Evolutionary conservation across 345 rosid species (phyloP).

Genomic region (Erysimum cheiranthoides): DNA sequence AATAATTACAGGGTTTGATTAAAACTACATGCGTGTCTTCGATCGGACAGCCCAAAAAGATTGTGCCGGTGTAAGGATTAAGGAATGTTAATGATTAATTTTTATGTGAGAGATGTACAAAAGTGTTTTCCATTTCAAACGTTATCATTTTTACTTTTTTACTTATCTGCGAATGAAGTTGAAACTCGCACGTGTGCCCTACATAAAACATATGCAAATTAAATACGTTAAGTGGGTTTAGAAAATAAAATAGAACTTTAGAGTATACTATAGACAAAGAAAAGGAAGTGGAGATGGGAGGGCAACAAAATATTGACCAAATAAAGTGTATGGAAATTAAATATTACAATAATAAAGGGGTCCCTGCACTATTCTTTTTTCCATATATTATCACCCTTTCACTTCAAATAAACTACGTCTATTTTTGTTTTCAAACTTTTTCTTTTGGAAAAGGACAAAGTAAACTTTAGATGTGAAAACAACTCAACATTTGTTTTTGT

Average conservation of each 20-base stretch:
- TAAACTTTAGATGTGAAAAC: background rate
- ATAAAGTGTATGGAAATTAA: slow-evolving; percentile 27
- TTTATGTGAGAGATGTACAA: background rate
- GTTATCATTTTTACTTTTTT: slow-evolving; percentile 11
- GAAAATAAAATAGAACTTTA: background rate
- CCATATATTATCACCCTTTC: slow-evolving; percentile 14
- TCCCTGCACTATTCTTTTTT: slow-evolving; percentile 19
- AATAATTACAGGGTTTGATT: slow-evolving; percentile 23
- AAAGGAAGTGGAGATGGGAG: slow-evolving; percentile 12
- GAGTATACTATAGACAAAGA: background rate
- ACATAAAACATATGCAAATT: background rate
- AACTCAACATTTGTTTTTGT: background rate
- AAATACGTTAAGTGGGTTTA: background rate
- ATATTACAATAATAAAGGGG: slow-evolving; percentile 28
- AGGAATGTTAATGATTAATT: slow-evolving; percentile 9
- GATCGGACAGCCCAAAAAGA: slow-evolving; percentile 22
- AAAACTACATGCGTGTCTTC: slow-evolving; percentile 40
- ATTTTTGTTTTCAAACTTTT: background rate
- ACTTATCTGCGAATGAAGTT: background rate
- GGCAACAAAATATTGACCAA: slow-evolving; percentile 28
- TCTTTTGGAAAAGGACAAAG: slow-evolving; percentile 12
- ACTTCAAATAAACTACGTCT: slow-evolving; percentile 25
- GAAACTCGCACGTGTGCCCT: slow-evolving; percentile 22
- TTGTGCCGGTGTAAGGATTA: slow-evolving; percentile 12
- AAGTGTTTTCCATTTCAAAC: slow-evolving; percentile 20